Base-by-base conservation (phyloP, 805 yeast genomes). In the Candida silvicultrix region DNA sequence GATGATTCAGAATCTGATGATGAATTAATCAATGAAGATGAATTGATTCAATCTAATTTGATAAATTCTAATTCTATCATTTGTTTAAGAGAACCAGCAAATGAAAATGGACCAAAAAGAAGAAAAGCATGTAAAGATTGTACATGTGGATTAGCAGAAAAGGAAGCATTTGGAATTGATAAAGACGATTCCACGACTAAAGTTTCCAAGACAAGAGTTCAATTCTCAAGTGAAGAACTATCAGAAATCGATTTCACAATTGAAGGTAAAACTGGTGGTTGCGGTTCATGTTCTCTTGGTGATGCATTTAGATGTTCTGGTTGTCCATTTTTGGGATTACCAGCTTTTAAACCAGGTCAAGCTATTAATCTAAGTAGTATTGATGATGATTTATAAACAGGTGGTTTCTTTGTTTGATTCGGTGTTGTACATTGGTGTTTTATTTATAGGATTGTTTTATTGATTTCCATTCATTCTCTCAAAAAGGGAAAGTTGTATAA, bases 221-320 rank as follows among this genome's bases (percentile, higher is more conserved):
- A 77, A 56, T 80, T 86, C 49, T 23, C 25, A 23, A 66, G 72
- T 22, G 71, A 81, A 45, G 97, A 92, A 43, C 71, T 89, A 57
- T 77, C 95, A 3, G 99, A 92, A 63, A 80, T 92, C 46, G 98
- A 92, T 63, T 92, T 92, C 69, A 92, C 99, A 0, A 81, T 90
- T n/a, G 89, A 90, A 53, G 98, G 98, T 37, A 92, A 92, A 60
- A 85, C 95, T 12, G 97, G 97, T 31, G 97, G 97, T 3, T 94
- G 99, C 70, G 96, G 96, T 22, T 87, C 96, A 11, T 94, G 99
- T 69, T 83, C 98, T 0, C 74, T 94, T 42, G 99, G 99, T 39
- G 99, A 94, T 65, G 99, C 99, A 0, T 94, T 94, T 70, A 75
- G 99, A 60, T 94, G 99, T 65, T 96, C 90, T 55, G 97, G 98